Evolutionary conservation across 805 yeast species (phyloP).

Genomic region (Nakazawaea wickerhamii): DNA sequence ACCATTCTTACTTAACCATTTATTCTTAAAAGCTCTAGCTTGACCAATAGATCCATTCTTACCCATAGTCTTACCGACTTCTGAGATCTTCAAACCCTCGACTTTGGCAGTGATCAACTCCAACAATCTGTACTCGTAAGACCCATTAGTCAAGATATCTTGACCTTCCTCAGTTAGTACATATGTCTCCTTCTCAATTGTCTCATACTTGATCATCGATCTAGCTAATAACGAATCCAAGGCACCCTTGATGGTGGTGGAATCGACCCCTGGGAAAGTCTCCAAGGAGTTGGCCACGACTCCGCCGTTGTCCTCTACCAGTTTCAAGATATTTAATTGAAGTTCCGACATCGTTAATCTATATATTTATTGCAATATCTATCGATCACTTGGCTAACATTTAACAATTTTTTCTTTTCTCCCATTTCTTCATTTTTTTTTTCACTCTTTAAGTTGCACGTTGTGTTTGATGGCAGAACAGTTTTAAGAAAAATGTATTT

Average conservation of each 20-base stretch:
- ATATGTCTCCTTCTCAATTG: slow-evolving; percentile 74
- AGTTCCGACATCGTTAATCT: slow-evolving; percentile 57
- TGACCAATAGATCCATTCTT: slow-evolving; percentile 88
- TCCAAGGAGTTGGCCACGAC: slow-evolving; percentile 64
- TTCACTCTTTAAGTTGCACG: too few relatives aligned
- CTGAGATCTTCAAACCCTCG: slow-evolving; percentile 78
- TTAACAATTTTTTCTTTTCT: not conserved
- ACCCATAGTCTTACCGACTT: slow-evolving; percentile 69
- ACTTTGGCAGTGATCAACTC: slow-evolving; percentile 66
- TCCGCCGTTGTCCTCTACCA: slow-evolving; percentile 50
- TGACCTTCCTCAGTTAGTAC: slow-evolving; percentile 74
- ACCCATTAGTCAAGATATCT: slow-evolving; percentile 73
- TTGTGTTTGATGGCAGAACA: too few relatives aligned
- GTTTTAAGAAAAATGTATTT: too few relatives aligned
- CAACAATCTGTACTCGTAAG: slow-evolving; percentile 83
- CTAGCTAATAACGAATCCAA: slow-evolving; percentile 82
- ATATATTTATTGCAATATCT: too few relatives aligned
- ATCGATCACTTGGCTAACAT: too few relatives aligned
- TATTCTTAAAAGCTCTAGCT: slow-evolving; percentile 95
- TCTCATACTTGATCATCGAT: slow-evolving; percentile 68
- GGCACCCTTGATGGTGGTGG: slow-evolving; percentile 72
- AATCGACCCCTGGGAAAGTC: slow-evolving; percentile 59
- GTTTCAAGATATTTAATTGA: slow-evolving; percentile 57
- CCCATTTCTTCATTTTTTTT: not conserved
- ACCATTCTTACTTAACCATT: slow-evolving; percentile 90